These are phyloP conservation scores for Yarrowia hollandica DNA, from an alignment of 805 yeast species.

Conservation along the genomic window DNA sequence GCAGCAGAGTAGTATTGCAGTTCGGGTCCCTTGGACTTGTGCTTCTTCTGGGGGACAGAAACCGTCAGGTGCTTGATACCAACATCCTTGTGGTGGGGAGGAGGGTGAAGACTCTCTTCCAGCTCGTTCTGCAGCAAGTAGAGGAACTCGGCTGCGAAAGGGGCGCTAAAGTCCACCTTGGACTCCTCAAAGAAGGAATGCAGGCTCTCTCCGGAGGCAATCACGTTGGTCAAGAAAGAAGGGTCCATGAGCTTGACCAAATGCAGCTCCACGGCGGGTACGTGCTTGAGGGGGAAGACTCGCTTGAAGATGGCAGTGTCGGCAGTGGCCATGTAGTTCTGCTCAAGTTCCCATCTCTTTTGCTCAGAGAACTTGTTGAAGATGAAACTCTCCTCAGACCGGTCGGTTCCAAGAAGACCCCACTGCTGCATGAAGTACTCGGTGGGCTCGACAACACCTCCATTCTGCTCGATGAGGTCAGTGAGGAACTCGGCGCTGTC, in stretches of 20 bases:
- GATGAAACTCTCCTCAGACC: conserved; percentile 1
- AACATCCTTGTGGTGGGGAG: neutral
- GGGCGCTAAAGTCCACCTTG: conserved; percentile 1
- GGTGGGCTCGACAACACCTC: conserved; percentile 11
- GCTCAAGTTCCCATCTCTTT: neutral
- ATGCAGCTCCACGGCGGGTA: neutral
- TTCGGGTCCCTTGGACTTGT: neutral
- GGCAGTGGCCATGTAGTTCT: neutral
- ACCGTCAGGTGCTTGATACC: neutral
- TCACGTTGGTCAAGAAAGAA: neutral
- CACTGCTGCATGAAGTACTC: conserved; percentile 22
- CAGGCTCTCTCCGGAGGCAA: neutral
- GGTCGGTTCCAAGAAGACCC: conserved; percentile 13
- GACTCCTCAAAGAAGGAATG: conserved; percentile 8
- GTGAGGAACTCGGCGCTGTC: conserved; percentile 6
- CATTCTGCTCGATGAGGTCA: conserved; percentile 19
- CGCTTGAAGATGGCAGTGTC: conserved; percentile 2
- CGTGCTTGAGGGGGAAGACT: conserved; percentile 13
- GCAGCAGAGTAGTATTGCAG: conserved; percentile 3
- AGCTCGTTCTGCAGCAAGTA: conserved; percentile 8
- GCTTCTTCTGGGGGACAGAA: neutral
- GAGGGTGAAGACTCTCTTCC: neutral
- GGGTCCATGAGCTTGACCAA: conserved; percentile 11
- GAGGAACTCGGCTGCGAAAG: conserved; percentile 10
- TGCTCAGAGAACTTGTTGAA: conserved; percentile 8